Percentiles rank a stretch among this genome's conserved stretches.
Evolutionary conservation across 2,329 filamentous ascomycete genomes (phyloP).

Genomic region (Verticillium albo-atrum): DNA sequence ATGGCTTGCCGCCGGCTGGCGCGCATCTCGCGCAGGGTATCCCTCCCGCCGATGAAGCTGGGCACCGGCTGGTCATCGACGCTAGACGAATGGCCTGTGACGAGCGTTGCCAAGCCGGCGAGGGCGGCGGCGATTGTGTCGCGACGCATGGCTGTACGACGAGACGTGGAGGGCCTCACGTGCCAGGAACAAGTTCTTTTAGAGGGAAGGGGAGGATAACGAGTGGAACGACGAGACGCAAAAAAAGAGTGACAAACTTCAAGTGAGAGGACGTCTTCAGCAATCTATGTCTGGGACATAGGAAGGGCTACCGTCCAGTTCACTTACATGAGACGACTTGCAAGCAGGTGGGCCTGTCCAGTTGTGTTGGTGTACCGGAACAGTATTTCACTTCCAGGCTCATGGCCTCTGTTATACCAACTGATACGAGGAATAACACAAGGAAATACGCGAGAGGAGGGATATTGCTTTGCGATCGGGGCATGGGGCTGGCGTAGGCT

Average conservation of each 20-base stretch:
- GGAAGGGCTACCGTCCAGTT: too few species aligned
- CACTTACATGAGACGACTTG: too few species aligned
- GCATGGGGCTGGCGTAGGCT: neutral
- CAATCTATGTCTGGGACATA: too few species aligned
- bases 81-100: constrained; percentile 3
- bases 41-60: constrained; percentile 7
- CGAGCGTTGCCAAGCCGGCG: constrained; percentile 4
- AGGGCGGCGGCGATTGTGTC: constrained; percentile 4
- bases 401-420: neutral
- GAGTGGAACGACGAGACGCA: neutral
- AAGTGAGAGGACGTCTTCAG: too few species aligned
- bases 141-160: constrained; percentile 4
- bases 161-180: neutral
- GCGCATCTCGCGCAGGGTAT: constrained; percentile 2
- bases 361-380: too few species aligned
- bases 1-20: constrained; percentile 2
- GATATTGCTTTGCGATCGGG: neutral
- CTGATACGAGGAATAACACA: neutral
- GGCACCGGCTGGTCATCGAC: constrained; percentile 4
- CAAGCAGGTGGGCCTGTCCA: too few species aligned
- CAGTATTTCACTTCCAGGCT: neutral
- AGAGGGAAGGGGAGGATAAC: neutral
- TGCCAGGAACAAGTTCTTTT: neutral
- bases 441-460: neutral
- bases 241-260: neutral